Base-by-base conservation (phyloP, 2,329 filamentous ascomycete genomes). In the Coniochaeta ligniaria region DNA sequence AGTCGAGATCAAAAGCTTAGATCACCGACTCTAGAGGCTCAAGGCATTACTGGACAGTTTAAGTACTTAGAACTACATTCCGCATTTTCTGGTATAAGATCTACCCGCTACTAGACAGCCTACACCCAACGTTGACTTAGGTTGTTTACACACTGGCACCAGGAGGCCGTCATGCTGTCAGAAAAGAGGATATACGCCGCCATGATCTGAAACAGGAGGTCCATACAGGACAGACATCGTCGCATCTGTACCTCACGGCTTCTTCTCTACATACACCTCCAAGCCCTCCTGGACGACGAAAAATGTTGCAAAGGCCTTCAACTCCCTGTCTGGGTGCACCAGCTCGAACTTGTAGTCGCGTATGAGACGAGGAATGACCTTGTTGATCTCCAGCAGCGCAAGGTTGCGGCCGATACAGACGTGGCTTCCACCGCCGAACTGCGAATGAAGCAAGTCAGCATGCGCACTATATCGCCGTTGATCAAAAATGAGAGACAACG, bases 231-330 rank as follows among this genome's bases (percentile, higher is more conserved):
- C n/a, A n/a, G n/a, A n/a, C n/a, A n/a, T n/a, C n/a, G n/a, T n/a
- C n/a, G n/a, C n/a, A n/a, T n/a, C n/a, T n/a, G n/a, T n/a, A n/a
- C n/a, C n/a, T 52, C 47, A 52, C 16, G 28, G 45, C 61, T 70
- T 72, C 66, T 71, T 72, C 63, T 74, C 74, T 60, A 81, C 73
- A 65, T 75, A 82, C 56, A 84, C 81, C 56, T 83, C 75, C 62
- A 85, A 66, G 0, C 83, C 83, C 57, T 79, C 74, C 68, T 85
- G 83, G 11, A 85, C 81, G 11, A 85, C 83, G 65, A 86, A 85
- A 69, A 85, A 85, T 3, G 81, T 83, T 22, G 82, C 78, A 59
- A 81, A 77, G n/a, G 81, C 80, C 62, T 76, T 77, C 64, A 85
- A 73, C 58, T 78, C 75, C 47, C 78, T 74, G 11, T 75, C 74